Evolutionary conservation across 106 monocot species (phyloP).

Genomic region (Acorus calamus): DNA sequence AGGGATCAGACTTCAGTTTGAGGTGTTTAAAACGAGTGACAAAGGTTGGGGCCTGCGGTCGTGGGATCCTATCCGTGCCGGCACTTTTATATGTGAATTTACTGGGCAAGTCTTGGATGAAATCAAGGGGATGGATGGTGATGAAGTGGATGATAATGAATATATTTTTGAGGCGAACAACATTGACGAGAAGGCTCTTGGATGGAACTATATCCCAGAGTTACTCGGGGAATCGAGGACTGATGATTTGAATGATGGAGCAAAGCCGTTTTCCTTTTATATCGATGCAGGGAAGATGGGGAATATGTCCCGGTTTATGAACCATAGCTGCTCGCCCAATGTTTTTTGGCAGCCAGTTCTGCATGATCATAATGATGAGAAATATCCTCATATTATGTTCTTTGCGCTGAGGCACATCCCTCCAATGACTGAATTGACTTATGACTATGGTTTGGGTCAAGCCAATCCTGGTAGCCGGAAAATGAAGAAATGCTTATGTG

Average conservation of each 20-base stretch:
- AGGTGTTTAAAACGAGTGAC: conserved; percentile 65
- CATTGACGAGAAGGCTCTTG: conserved; percentile 35
- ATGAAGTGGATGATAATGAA: conserved; percentile 26
- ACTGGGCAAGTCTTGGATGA: conserved; percentile 52
- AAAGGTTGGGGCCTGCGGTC: conserved; percentile 73
- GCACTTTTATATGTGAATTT: conserved; percentile 67
- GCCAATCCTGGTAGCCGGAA: conserved; percentile 7
- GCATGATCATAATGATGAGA: conserved; percentile 56
- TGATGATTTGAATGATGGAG: conserved; percentile 19
- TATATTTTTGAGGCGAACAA: conserved; percentile 41
- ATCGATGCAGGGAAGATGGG: conserved; percentile 57
- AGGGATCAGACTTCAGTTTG: conserved; percentile 46
- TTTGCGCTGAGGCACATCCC: conserved; percentile 76
- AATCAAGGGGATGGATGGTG: conserved; percentile 20
- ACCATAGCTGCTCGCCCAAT: conserved; percentile 82
- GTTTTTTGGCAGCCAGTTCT: conserved; percentile 71
- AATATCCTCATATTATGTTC: conserved; percentile 71
- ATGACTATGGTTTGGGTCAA: conserved; percentile 54
- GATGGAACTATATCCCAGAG: conserved; percentile 74
- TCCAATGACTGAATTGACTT: conserved; percentile 71
- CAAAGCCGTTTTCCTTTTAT: conserved; percentile 28
- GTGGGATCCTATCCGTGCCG: conserved; percentile 66
- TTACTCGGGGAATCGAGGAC: conserved; percentile 47
- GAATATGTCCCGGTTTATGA: conserved; percentile 75
- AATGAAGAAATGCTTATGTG: conserved; percentile 57